Conservation (phyloP, 1,284 basidiomycete genomes). For the Irpex lacteus region DNA sequence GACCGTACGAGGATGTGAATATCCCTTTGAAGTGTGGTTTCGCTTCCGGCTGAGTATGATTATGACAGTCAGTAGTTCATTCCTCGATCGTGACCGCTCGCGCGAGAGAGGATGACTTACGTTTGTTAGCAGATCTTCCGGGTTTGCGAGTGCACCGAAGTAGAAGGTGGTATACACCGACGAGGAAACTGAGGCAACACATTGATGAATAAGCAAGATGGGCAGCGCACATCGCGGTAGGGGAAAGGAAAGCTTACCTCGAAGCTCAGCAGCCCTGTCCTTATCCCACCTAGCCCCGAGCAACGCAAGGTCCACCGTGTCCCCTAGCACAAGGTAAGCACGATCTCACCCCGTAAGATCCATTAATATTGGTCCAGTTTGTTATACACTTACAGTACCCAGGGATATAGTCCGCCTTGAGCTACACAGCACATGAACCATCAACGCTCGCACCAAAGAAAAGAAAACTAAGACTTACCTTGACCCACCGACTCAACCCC, state of each 20-base stretch:
- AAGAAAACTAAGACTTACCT: conserved; percentile 45
- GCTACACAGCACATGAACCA: conserved; percentile 17
- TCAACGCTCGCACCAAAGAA: neutral
- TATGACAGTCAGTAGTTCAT: too few relatives aligned
- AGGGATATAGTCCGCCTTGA: conserved; percentile 81
- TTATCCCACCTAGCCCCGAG: conserved; percentile 79
- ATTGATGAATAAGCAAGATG: neutral
- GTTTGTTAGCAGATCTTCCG: conserved; percentile 31
- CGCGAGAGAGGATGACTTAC: too few relatives aligned
- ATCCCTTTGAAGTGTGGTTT: conserved; percentile 66
- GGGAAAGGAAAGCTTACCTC: conserved; percentile 45
- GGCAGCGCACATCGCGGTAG: neutral
- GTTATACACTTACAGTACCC: conserved; percentile 49
- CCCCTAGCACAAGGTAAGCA: conserved; percentile 26
- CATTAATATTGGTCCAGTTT: too few relatives aligned
- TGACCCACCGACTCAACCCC: conserved; percentile 65
- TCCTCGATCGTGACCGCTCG: too few relatives aligned
- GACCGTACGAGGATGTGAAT: conserved; percentile 74
- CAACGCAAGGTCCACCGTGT: conserved; percentile 74
- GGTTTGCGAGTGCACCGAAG: conserved; percentile 56
- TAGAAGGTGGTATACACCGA: conserved; percentile 78
- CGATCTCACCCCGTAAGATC: neutral
- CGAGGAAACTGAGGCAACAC: conserved; percentile 54
- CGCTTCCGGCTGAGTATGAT: conserved; percentile 30
- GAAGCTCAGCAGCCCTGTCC: conserved; percentile 69